A percentile compares a stretch with the other conserved stretches of the same genome.
phyloP scores from a whole-genome alignment of 2,329 filamentous ascomycete species.

The Cyphellophora europaea region DNA sequence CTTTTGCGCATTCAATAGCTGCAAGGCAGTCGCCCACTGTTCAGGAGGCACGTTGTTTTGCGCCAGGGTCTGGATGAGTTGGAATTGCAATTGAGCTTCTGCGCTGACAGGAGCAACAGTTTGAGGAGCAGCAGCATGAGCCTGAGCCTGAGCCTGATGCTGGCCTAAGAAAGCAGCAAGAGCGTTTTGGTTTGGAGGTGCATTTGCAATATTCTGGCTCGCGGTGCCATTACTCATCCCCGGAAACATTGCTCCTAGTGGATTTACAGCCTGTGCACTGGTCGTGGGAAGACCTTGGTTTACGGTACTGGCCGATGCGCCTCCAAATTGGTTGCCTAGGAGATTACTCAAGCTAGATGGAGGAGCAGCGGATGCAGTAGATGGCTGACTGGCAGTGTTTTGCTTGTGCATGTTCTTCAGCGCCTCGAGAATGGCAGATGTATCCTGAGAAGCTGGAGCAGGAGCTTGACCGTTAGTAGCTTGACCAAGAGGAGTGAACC shows the following conservation, averaged over 20 bases:
- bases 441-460: constrained; percentile 36
- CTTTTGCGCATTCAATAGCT: constrained; percentile 37
- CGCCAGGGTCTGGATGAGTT: constrained; percentile 65
- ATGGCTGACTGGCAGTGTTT: constrained; percentile 46
- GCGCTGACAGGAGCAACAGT: constrained; percentile 22
- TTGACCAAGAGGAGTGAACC: constrained; percentile 29
- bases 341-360: constrained; percentile 38
- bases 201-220: constrained; percentile 25
- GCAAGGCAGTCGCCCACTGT: constrained; percentile 56
- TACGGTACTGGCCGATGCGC: constrained; percentile 30
- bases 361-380: constrained; percentile 25
- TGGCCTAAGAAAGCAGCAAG: constrained; percentile 34
- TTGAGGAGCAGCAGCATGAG: constrained; percentile 20
- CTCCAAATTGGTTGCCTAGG: constrained; percentile 38
- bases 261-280: constrained; percentile 51
- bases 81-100: constrained; percentile 60
- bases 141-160: constrained; percentile 20
- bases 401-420: constrained; percentile 73
- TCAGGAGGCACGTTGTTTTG: constrained; percentile 69
- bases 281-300: constrained; percentile 32
- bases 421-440: constrained; percentile 63
- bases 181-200: constrained; percentile 23
- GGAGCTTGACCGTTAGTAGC: constrained; percentile 16
- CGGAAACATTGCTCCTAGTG: constrained; percentile 41
- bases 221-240: constrained; percentile 30